Base-by-base conservation (phyloP, 371 early-diverging fungal species). In the Zychaea mexicana region DNA sequence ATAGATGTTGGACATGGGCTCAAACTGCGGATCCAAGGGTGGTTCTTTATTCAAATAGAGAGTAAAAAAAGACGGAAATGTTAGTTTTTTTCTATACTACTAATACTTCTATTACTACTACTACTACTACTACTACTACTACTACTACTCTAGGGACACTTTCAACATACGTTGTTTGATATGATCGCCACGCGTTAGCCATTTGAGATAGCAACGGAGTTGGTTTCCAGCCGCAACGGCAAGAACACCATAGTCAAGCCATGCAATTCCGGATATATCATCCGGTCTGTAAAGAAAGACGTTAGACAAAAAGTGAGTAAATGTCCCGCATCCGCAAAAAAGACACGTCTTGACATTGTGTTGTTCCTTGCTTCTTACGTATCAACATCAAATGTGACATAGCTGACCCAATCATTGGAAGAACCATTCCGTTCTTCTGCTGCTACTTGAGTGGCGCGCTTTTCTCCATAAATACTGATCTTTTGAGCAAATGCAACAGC, bases 191-290 rank as follows among this genome's bases (percentile, higher is more conserved):
- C 65, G 58, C 1, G 82, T 82, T 52, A 91, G 61, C 93, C 92
- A 92, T 69, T 90, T 91, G 38, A 82, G 71, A 66, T 86, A 88
- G 30, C 86, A 79, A 13, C 77, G 45, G 36, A 88, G 60, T 9
- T 87, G 81, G 19, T 83, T 84, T 3, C 85, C 86, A 21, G 87
- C 83, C 2, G 88, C 83, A 2, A 88, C 85, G 30, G 85, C 72
- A 7, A 93, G 70, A 2, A 88, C 83, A 26, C 90, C 91, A 69
- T 80, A 76, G 31, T 81, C 84, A 6, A 88, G 76, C 93, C 93
- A 93, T 2, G 86, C 69, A 21, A 90, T 65, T 2, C 81, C 79
- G 2, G 77, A 73, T 54, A 86, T 79, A 62, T 68, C 62, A 9
- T 77, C 73, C 19, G 70, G 66, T n/a, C 77, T 74, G 57, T 17